Evolutionary conservation across 768 basidiomycete species (phyloP).

Genomic region (Trametes villosa): DNA sequence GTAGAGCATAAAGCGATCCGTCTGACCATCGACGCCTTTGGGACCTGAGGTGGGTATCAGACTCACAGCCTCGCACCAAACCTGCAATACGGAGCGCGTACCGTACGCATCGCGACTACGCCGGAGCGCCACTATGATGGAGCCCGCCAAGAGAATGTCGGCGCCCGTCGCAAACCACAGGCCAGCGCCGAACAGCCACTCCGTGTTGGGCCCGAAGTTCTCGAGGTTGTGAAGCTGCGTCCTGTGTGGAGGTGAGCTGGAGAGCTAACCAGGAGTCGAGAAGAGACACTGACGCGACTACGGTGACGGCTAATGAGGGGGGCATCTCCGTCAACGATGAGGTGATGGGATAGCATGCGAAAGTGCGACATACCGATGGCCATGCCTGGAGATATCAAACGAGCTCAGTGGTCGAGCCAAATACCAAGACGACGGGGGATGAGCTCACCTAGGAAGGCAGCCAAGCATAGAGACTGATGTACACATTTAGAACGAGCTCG

Average conservation of each 20-base stretch:
- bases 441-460: not conserved
- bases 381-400: not conserved
- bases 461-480: not conserved
- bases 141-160: not conserved
- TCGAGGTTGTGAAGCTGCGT: not conserved
- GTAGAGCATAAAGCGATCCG: not conserved
- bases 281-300: not conserved
- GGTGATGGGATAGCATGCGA: no score
- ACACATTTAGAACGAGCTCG: not conserved
- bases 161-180: not conserved
- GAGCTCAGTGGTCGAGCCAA: not conserved
- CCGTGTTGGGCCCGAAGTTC: not conserved
- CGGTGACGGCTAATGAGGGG: not conserved
- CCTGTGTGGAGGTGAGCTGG: no score
- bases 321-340: no score
- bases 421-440: no score
- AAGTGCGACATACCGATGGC: not conserved
- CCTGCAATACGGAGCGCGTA: not conserved
- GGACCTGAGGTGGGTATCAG: not conserved
- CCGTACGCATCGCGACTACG: not conserved
- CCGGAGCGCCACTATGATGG: not conserved
- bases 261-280: not conserved
- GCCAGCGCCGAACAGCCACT: not conserved
- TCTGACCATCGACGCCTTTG: not conserved
- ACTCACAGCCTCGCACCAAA: no score